These are phyloP conservation scores for Corchorus olitorius DNA, from an alignment of 345 rosid genomes.

Conservation along the genomic window DNA sequence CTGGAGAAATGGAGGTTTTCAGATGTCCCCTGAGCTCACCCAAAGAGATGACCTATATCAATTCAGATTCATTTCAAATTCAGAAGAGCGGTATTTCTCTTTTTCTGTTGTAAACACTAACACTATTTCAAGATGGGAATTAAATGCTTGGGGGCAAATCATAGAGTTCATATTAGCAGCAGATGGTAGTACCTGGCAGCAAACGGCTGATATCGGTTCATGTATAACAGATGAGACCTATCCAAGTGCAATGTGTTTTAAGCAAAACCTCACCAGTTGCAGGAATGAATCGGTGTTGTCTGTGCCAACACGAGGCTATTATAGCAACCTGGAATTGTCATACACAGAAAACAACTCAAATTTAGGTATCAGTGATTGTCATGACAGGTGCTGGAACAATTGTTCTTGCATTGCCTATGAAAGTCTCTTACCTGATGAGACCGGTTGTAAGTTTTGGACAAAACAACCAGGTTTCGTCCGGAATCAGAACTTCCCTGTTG, in stretches of 20 bases:
- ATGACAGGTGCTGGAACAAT: constrained; percentile 59
- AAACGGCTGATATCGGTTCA: constrained; percentile 28
- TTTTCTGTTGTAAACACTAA: constrained; percentile 37
- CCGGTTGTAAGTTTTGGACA: constrained; percentile 54
- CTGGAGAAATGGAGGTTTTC: constrained; percentile 46
- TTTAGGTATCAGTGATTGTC: constrained; percentile 56
- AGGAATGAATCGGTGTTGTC: constrained; percentile 48
- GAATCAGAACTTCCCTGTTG: constrained; percentile 22
- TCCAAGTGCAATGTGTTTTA: constrained; percentile 45
- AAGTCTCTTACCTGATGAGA: constrained; percentile 30
- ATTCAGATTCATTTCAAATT: constrained; percentile 40
- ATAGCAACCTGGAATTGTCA: not conserved
- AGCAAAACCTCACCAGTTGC: constrained; percentile 48
- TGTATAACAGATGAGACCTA: constrained; percentile 41
- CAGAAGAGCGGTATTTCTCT: constrained; percentile 51
- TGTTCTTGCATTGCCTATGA: constrained; percentile 56
- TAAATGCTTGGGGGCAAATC: constrained; percentile 54
- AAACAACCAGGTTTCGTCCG: constrained; percentile 36
- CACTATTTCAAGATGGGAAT: constrained; percentile 45
- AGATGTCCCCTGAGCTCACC: constrained; percentile 38
- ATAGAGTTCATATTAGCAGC: constrained; percentile 32
- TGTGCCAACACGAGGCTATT: constrained; percentile 47
- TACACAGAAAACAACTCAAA: constrained; percentile 27
- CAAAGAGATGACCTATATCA: constrained; percentile 29
- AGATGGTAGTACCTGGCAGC: constrained; percentile 24